Base-by-base conservation (phyloP, 2,329 filamentous ascomycete species). In the Talaromyces rugulosus region DNA sequence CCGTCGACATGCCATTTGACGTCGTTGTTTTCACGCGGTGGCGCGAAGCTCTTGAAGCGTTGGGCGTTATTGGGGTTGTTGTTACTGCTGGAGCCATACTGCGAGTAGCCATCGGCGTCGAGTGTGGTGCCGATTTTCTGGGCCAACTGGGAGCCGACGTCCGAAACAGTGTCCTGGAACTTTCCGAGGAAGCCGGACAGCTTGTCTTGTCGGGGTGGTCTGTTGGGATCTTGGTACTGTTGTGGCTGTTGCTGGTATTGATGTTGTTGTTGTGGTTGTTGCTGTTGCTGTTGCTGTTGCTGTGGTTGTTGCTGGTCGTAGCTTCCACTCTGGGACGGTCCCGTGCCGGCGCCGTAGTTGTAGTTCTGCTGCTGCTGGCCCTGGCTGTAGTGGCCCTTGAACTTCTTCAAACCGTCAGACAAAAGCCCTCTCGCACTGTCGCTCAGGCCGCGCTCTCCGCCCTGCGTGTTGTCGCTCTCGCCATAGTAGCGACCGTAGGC, bases 1-100 rank as follows among this genome's bases (percentile, higher is more conserved):
- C 89, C 91, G 71, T 95, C 91, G 18, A 95, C 90, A 75, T 89
- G 93, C 91, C 92, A 96, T 80, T 96, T 96, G 65, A 85, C 87
- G 65, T 87, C 80, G 70, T 92, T 88, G 61, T 89, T 89, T 34
- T 85, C 83, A 23, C 89, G 84, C 69, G 88, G 84, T 0, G 90
- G 87, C 1, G 90, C 89, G 78, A 96, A 96, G 63, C 82, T 85
- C 56, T 80, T 75, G 69, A 82, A 86, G 59, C 84, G 80, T 66
- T 85, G 78, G 63, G 82, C 70, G 40, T 82, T 53, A 23, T 23
- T 23, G 23, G 23, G 23, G 36, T 66, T 68, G 69, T 67, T 31
- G 73, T 77, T 55, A 69, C 69, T 50, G 70, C 73, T 60, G 71
- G 61, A 16, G 40, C 61, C 77, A 66, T 75, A 76, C 65, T 81